Base-by-base conservation (phyloP, 805 yeast genomes). In the Candida alai region DNA sequence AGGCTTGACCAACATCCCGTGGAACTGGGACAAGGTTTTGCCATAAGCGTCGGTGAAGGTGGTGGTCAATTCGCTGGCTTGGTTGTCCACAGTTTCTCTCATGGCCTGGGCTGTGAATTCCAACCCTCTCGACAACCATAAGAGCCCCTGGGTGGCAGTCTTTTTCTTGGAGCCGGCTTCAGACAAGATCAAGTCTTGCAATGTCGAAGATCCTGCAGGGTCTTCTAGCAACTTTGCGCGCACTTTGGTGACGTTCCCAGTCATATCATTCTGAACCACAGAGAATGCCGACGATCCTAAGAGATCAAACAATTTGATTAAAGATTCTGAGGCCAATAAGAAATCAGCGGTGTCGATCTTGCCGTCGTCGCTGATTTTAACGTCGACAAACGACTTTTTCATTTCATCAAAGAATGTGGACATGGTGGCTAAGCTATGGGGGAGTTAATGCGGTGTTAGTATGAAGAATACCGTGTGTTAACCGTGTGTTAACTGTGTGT, bases 81-180 rank as follows among this genome's bases (percentile, higher is more conserved):
- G 80, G 49, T 74, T 67, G 42, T 73, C 74, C 32, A 84, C 70
- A 30, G 87, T 84, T 58, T 83, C 86, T 52, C 89, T 72, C 80
- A 87, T 78, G 24, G 95, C 93, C 45, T 71, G 80, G 13, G 94
- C 89, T n/a, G 96, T 87, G 69, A 87, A 88, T 56, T 84, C 81
- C 49, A 87, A 74, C 14, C 96, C 96, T 52, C 90, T 70, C 28
- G 80, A 71, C 47, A 87, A 73, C 96, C 96, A 87, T 49, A 87
- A 64, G 45, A 87, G 73, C 24, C 94, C 96, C 62, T 88, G 96
- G 9, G 96, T 87, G 25, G 96, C 95, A 41, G 80, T 78, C 58
- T 80, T 84, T 50, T 70, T 68, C 60, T 76, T 76, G 45, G 76
- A 76, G 24, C 69, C 71, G 27, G 76, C 79, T 66, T 87, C 96